Conservation (phyloP, 768 basidiomycete genomes). For the Mycena chlorophos region DNA sequence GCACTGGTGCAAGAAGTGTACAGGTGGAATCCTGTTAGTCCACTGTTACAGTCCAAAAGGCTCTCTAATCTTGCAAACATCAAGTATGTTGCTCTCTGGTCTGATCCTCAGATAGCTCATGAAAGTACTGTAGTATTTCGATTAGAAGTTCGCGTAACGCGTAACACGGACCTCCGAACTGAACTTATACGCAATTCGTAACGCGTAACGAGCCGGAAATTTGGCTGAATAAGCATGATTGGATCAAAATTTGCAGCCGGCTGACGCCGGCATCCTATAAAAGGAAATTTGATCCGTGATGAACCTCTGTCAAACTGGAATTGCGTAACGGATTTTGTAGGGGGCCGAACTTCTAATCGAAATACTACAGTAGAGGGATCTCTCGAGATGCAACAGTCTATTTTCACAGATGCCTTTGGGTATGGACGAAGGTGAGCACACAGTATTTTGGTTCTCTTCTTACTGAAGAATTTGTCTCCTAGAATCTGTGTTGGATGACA, state of each 20-base stretch:
- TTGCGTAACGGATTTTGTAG: no score
- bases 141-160: no score
- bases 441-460: not conserved
- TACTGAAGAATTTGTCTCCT: not conserved
- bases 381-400: not conserved
- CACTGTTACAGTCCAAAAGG: conserved; percentile 2
- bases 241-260: no score
- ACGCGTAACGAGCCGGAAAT: no score
- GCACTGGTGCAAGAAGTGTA: conserved; percentile 19
- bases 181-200: no score
- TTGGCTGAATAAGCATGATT: no score
- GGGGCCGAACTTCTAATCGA: no score
- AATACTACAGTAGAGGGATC: not conserved
- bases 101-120: not conserved
- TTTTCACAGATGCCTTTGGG: not conserved
- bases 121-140: no score
- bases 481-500: not conserved
- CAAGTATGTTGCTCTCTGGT: not conserved
- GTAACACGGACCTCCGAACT: no score
- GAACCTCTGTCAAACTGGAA: no score
- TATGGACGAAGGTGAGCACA: not conserved
- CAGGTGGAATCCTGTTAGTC: not conserved
- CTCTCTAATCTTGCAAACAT: conserved; percentile 1
- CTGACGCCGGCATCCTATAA: no score
- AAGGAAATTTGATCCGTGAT: no score